A percentile compares a stretch with the other conserved stretches of the same genome.
Conservation (phyloP, 1,139 yeast genomes). For the Dujonia santamariae region DNA sequence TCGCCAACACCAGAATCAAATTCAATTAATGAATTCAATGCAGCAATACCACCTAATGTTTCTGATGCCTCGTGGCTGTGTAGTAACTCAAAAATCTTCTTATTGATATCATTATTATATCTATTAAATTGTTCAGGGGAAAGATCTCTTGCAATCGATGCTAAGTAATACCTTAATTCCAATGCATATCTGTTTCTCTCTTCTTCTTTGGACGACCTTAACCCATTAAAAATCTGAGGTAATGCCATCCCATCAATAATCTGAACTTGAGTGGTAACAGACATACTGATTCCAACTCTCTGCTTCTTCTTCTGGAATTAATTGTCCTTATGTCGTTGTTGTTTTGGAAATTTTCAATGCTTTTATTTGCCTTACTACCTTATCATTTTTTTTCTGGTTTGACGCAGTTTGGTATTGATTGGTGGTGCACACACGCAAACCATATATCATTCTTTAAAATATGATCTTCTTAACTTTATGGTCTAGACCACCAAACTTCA, state of each 20-base stretch:
- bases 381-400: too few species aligned
- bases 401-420: too few species aligned
- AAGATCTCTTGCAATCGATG: conserved; percentile 68
- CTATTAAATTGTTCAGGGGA: conserved; percentile 77
- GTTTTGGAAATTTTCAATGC: too few species aligned
- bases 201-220: conserved; percentile 47
- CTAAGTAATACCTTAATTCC: conserved; percentile 65
- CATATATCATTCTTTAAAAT: too few species aligned
- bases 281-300: neutral
- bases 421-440: too few species aligned
- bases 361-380: too few species aligned
- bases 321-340: too few species aligned
- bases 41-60: conserved; percentile 86
- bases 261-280: conserved; percentile 26
- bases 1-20: conserved; percentile 65
- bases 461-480: too few species aligned
- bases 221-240: conserved; percentile 51
- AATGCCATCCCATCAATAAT: conserved; percentile 51
- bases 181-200: conserved; percentile 59
- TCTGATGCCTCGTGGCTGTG: conserved; percentile 71
- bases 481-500: too few species aligned
- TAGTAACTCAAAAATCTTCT: conserved; percentile 79
- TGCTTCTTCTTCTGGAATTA: too few species aligned
- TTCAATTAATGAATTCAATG: conserved; percentile 82
- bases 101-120: conserved; percentile 82